Percentiles rank a stretch among this genome's conserved stretches.
These are phyloP conservation scores for Ogataea nonfermentans DNA, from an alignment of 805 yeast species.

Conservation along the genomic window DNA sequence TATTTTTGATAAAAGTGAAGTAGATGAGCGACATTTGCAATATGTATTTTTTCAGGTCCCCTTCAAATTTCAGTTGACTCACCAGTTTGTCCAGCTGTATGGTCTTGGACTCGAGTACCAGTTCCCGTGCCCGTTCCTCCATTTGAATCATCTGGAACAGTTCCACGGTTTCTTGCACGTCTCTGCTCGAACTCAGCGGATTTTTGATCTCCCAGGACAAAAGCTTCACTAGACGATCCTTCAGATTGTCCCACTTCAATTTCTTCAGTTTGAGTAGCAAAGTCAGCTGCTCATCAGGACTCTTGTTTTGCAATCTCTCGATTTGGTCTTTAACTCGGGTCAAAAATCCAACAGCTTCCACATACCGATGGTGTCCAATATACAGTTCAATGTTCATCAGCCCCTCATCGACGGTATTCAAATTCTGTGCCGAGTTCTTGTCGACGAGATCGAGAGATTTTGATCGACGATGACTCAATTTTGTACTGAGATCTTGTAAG, in stretches of 20 bases:
- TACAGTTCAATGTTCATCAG: slow-evolving; percentile 50
- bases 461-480: slow-evolving; percentile 56
- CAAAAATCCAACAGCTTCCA: slow-evolving; percentile 39
- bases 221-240: slow-evolving; percentile 19
- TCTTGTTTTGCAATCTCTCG: slow-evolving; percentile 16
- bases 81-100: slow-evolving; percentile 46
- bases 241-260: slow-evolving; percentile 27
- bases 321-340: slow-evolving; percentile 26
- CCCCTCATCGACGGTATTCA: slow-evolving; percentile 41
- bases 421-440: slow-evolving; percentile 23
- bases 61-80: slow-evolving; percentile 50
- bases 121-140: slow-evolving; percentile 47
- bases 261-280: slow-evolving; percentile 14
- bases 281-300: slow-evolving; percentile 19
- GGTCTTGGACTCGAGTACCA: slow-evolving; percentile 48
- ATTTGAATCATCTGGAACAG: slow-evolving; percentile 39
- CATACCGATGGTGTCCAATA: slow-evolving; percentile 46
- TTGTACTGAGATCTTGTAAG: slow-evolving; percentile 56
- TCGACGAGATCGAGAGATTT: slow-evolving; percentile 45
- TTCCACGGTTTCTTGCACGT: slow-evolving; percentile 26
- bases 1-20: slow-evolving; percentile 57
- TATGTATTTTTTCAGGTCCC: slow-evolving; percentile 52
- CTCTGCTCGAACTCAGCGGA: slow-evolving; percentile 18
- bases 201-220: slow-evolving; percentile 25
- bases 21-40: slow-evolving; percentile 61